phyloP scores from a whole-genome alignment of 1,284 basidiomycete genomes.

The Abortiporus biennis region DNA sequence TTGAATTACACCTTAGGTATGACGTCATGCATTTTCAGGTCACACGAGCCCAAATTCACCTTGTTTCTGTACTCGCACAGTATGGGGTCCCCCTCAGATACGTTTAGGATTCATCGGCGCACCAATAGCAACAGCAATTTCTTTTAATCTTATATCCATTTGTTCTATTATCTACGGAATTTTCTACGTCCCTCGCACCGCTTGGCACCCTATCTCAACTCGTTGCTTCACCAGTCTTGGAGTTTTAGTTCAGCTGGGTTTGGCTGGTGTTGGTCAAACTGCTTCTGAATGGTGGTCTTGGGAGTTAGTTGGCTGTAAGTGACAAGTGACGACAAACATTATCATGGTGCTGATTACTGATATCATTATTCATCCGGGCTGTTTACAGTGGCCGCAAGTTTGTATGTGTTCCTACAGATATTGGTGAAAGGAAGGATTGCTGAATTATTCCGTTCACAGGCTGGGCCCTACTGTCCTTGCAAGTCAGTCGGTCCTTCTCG shows the following conservation, averaged over 20 bases:
- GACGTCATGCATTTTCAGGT: conserved; percentile 9
- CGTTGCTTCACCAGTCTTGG: conserved; percentile 69
- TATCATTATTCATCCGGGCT: too few species aligned
- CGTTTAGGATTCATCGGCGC: conserved; percentile 91
- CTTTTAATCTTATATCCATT: conserved; percentile 79
- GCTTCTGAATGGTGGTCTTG: conserved; percentile 92
- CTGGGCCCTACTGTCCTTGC: conserved; percentile 60
- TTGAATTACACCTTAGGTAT: conserved; percentile 80
- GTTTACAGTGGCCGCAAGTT: conserved; percentile 47
- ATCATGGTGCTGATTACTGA: neutral
- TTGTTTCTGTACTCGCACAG: conserved; percentile 27
- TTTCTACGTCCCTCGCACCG: conserved; percentile 69
- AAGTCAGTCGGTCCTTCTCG: conserved; percentile 69
- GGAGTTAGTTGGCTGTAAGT: conserved; percentile 66
- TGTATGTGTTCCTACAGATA: conserved; percentile 32
- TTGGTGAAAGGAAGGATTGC: neutral
- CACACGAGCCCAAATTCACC: neutral
- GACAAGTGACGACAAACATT: neutral
- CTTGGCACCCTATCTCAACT: conserved; percentile 78
- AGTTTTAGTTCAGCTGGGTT: conserved; percentile 66
- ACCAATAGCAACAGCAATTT: conserved; percentile 84
- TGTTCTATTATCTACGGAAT: conserved; percentile 70
- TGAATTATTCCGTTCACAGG: conserved; percentile 19
- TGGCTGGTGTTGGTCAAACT: conserved; percentile 69
- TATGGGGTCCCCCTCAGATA: conserved; percentile 78